Base-by-base conservation (phyloP, 73 alveolate species). In the Urostyla sp. region DNA sequence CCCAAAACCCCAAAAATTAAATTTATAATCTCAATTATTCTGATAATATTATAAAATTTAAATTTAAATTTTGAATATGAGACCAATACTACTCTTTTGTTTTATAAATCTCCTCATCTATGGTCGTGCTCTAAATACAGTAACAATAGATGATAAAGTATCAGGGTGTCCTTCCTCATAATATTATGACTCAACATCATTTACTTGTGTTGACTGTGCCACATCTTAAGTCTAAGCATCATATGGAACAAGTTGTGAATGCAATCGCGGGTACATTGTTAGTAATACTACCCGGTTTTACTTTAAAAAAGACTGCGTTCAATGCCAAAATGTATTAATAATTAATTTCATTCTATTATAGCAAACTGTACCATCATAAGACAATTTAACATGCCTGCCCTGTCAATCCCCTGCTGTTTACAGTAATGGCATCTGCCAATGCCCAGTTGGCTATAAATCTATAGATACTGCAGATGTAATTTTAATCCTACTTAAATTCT, bases 1-100 rank as follows among this genome's bases (percentile, higher is more conserved):
- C 84, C 84, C 84, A 72, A 52, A 52, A 72, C 84, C 84, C 74
- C 73, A 37, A 18, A 32, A 72, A 26, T 53, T 53, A 28, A 67
- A 46, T 18, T 26, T 49, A 32, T 28, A 44, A 67, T 8, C 31
- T 16, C 21, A 52, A n/a, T 15, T 2, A 11, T 7, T 4, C 18
- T 15, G 24, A 50, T 10, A 1, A 32, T 23, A 20, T 45, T 8
- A 51, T 24, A 16, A 20, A 48, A 72, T 72, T 72, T 72, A 48
- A 72, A 72, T 72, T 72, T 51, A 72, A 72, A 72, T 50, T 53
- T 51, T 35, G 8, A 16, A 15, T 24, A 21, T 15, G 6, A 11
- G 51, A 67, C 3, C 50, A 24, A n/a, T 5, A 5, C 3, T 5
- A 45, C 54, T 24, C 74, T 26, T 60, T 10, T 31, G 36, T 3